Evolutionary conservation across 179 eudicot species (phyloP), one percentile per base, ranked within the genome.

Genomic region (Actinidia chinensis): DNA sequence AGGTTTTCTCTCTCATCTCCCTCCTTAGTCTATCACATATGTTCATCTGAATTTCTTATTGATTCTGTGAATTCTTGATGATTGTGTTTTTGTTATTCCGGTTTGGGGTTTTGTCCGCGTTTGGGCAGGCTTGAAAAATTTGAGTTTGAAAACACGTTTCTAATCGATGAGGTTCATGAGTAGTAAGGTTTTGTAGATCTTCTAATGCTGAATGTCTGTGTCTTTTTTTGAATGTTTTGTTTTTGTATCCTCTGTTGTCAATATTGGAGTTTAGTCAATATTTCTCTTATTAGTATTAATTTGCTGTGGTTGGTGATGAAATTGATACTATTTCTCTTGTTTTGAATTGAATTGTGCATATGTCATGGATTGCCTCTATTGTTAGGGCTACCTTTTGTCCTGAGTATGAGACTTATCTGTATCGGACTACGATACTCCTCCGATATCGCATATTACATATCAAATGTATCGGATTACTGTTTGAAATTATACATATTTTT

Each of bases 1-100:
- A 61, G 97, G 94, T n/a, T 90, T 48, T 51, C 18, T 48, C 65
- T 67, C 68, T 28, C 15, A n/a, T 14, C 11, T 40, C 33, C 23
- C 55, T 64, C 46, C 40, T 18, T n/a, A 44, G 15, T 46, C 52
- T 60, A 23, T 63, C 40, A 12, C 13, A 46, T 74, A 5, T 40
- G 11, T 72, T 75, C 64, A n/a, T 25, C 17, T 9, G 36, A 22
- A 74, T 56, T 56, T 18, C 18, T 12, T 6, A 14, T 46, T 25
- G 22, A 13, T 65, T 17, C 8, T 42, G 10, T 52, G 23, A 77
- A 67, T 66, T 42, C 4, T 48, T 33, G 60, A 25, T 23, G 40
- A 8, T 75, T 75, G 23, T 18, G 23, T n/a, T 42, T 48, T 75
- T 44, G 60, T 40, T n/a, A n/a, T n/a, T n/a, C n/a, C n/a, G n/a